phyloP scores from a whole-genome alignment of 2,329 filamentous ascomycete species.

The Fusarium pseudonygamai region DNA sequence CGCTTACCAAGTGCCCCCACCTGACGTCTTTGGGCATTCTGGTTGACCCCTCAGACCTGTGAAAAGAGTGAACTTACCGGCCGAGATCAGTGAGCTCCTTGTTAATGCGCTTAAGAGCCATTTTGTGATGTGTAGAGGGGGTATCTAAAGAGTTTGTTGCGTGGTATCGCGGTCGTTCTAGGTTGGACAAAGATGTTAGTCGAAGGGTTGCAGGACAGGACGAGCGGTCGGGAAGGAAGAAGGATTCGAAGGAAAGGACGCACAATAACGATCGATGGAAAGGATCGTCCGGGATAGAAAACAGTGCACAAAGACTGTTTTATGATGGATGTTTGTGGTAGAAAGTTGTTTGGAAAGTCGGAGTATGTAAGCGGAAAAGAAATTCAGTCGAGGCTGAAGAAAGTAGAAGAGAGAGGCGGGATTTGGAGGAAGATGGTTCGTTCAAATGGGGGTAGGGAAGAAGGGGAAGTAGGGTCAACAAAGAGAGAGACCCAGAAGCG shows the following conservation, averaged over 20 bases:
- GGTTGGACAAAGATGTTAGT: conserved; percentile 40
- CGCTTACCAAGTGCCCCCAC: conserved; percentile 50
- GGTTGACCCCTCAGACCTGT: conserved; percentile 39
- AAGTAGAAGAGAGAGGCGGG: conserved; percentile 39
- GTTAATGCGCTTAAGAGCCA: conserved; percentile 95
- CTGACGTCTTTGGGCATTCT: conserved; percentile 47
- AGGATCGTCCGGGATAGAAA: conserved; percentile 34
- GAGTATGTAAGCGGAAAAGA: conserved; percentile 31
- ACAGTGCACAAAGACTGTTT: conserved; percentile 18
- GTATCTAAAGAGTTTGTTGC: conserved; percentile 42
- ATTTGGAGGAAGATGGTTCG: conserved; percentile 43
- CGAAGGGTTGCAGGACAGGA: conserved; percentile 15
- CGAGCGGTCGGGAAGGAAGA: conserved; percentile 22
- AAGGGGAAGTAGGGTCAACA: conserved; percentile 42
- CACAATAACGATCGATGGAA: conserved; percentile 38
- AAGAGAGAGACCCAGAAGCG: conserved; percentile 21
- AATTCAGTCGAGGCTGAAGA: conserved; percentile 44
- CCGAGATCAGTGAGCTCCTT: conserved; percentile 92
- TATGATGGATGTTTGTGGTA: background rate
- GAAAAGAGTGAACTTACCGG: conserved; percentile 68
- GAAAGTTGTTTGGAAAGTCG: conserved; percentile 14
- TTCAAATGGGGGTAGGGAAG: conserved; percentile 41
- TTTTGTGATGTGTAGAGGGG: conserved; percentile 55
- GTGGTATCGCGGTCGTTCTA: conserved; percentile 42
- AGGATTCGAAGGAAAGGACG: conserved; percentile 35